Evolutionary conservation across 1,284 basidiomycete species (phyloP).

Genomic region (Ceratobasidium sp.): DNA sequence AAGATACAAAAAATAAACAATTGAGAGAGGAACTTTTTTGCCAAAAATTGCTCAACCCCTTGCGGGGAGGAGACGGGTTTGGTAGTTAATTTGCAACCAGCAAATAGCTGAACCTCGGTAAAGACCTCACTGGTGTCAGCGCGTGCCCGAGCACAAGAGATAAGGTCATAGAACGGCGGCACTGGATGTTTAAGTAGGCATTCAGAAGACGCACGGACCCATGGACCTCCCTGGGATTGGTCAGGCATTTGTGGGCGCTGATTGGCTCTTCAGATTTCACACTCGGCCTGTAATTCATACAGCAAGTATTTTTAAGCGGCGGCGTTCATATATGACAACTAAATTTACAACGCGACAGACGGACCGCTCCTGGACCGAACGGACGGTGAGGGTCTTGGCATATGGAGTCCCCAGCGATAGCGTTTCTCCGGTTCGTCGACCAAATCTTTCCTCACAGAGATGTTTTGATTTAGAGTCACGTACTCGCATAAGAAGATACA

Average conservation of each 20-base stretch:
- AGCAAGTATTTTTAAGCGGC: background rate
- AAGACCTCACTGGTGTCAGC: slow-evolving; percentile 90
- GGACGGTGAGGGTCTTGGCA: slow-evolving; percentile 5
- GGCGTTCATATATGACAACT: background rate
- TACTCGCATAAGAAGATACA: no score
- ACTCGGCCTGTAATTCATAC: background rate
- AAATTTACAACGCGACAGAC: slow-evolving; percentile 3
- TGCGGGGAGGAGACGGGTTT: slow-evolving; percentile 76
- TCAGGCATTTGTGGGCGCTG: slow-evolving; percentile 20
- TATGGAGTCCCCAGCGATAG: no score
- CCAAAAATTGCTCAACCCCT: slow-evolving; percentile 83
- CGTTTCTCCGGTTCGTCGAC: slow-evolving; percentile 7
- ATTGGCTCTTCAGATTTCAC: no score
- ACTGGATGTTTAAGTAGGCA: slow-evolving; percentile 2
- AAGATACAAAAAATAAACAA: background rate
- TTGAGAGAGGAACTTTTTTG: background rate
- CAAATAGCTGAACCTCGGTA: slow-evolving; percentile 92
- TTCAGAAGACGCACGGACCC: slow-evolving; percentile 36
- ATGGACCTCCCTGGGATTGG: background rate
- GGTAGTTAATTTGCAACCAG: slow-evolving; percentile 94
- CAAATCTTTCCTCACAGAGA: no score
- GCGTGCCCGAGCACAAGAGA: slow-evolving; percentile 92
- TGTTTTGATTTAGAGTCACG: no score
- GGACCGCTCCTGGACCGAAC: slow-evolving; percentile 10
- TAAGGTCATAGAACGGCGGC: slow-evolving; percentile 48